Evolutionary conservation across 495 filamentous ascomycete genomes (phyloP), one percentile per base, ranked within the genome.

Genomic region (Podospora sp.): DNA sequence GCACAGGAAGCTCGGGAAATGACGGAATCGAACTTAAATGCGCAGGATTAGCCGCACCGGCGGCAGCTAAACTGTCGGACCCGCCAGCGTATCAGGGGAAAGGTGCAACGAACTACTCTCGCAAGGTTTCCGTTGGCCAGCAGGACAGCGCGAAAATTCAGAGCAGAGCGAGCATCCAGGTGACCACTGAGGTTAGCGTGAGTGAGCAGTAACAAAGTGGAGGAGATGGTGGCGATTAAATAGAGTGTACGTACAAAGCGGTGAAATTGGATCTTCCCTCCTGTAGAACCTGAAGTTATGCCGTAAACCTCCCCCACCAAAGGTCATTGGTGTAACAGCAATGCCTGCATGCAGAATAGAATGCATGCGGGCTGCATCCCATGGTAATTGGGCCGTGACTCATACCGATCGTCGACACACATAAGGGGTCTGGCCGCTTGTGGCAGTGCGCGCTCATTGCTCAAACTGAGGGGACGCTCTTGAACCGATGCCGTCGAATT

Each of bases 101-200:
- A 9, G 24, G 59, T 27, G 35, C 11, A 20, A 14, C 29, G 16
- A 22, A 24, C n/a, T 40, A 1, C 49, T 46, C 20, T 46, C 59
- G 12, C 9, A 49, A 62, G 2, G 36, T 62, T 0, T 20, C 11
- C 0, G 59, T 18, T 6, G 59, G 33, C 14, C 29, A 29, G 22
- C 12, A 29, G 22, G 22, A 29, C 0, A 46, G 27, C n/a, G 22
- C 27, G 22, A 33, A n/a, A 16, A 22, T 27, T 18, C 59, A 62
- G 33, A 20, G 49, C 25, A 33, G 27, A 25, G 35, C 29, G 21
- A 50, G 29, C 22, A 49, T 62, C 12, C 59, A 49, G 29, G 59
- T 62, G 22, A 62, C 59, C 14, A 62, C 59, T 5, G 59, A 62
- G 36, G 24, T 62, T n/a, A 55, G 52, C n/a, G 20, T 55, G 16